Evolutionary conservation across 148 eudicot genomes (phyloP), one percentile per base, ranked within the genome.

Genomic region (Hydrangea macrophylla): DNA sequence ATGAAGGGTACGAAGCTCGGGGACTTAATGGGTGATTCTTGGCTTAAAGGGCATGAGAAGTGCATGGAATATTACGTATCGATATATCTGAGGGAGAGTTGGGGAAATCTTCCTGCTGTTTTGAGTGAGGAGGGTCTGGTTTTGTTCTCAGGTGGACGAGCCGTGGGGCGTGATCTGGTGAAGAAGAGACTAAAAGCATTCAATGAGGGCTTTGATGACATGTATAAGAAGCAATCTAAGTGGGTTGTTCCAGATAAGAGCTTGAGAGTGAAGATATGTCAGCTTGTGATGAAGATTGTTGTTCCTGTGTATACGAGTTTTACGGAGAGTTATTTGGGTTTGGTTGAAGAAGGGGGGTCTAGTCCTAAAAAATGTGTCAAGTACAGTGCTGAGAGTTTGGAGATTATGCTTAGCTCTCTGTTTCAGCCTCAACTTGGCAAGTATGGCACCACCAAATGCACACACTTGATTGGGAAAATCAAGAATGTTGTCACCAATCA

Each of bases 1-100:
- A 13, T 78, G 22, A 81, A 78, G 37, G 87, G 79, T 25, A 84
- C 90, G 20, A 65, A 56, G 69, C 78, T 93, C 1, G 87, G 86
- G 1, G 86, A 90, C 36, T 48, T 93, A 30, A 83, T 93, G 90
- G 98, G 96, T 25, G 76, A 79, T 42, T 62, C 79, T 1, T 86
- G 91, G 92, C 2, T 84, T 57, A 59, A 24, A 58, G 74, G 58
- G 33, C 75, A 80, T 22, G 72, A 81, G 69, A 69, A 76, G 18
- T 79, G 75, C 45, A 36, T 65, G 63, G 82, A 81, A 62, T 71
- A 70, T 63, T 85, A 80, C 25, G 62, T 80, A 4, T 61, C 76
- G 15, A 23, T 68, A 37, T 93, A 84, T 72, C 35, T 88, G 55
- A 81, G 77, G 72, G 87, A 84, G 74, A 90, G 85, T 59, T 93